Percentiles rank a stretch among this genome's conserved stretches.
phyloP scores from a whole-genome alignment of 169 alveolate species.

The Perkinsus marinus region DNA sequence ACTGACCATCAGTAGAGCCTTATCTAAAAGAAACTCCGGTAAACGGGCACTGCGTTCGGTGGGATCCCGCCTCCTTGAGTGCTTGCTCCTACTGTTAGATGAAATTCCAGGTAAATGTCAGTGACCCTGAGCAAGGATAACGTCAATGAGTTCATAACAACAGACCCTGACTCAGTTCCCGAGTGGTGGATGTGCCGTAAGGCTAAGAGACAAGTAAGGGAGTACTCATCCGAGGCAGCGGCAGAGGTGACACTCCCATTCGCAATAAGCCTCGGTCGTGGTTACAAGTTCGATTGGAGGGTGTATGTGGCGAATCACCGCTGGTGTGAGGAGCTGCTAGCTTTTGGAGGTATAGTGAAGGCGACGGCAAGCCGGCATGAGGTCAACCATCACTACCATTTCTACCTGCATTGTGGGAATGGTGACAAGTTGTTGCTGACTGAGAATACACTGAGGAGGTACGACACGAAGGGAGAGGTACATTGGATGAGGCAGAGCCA shows the following conservation, averaged over 20 bases:
- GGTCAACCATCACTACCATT: not conserved
- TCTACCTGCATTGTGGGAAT: not conserved
- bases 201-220: not conserved
- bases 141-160: not conserved
- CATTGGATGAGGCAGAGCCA: not conserved
- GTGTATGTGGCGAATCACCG: not conserved
- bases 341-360: not conserved
- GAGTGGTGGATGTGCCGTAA: not conserved
- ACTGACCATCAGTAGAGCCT: not conserved
- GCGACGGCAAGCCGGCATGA: not conserved
- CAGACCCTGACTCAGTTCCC: not conserved
- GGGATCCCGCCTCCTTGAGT: not conserved
- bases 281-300: not conserved
- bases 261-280: not conserved
- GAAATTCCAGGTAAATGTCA: not conserved
- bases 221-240: not conserved
- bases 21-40: not conserved
- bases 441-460: not conserved
- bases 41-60: not conserved
- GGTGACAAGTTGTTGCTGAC: not conserved
- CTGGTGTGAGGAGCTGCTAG: not conserved
- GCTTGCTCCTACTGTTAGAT: not conserved
- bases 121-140: not conserved
- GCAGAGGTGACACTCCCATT: not conserved
- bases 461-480: not conserved